Base-by-base conservation (phyloP, 352 stramenopile genomes). In the Aphanomyces astaci region DNA sequence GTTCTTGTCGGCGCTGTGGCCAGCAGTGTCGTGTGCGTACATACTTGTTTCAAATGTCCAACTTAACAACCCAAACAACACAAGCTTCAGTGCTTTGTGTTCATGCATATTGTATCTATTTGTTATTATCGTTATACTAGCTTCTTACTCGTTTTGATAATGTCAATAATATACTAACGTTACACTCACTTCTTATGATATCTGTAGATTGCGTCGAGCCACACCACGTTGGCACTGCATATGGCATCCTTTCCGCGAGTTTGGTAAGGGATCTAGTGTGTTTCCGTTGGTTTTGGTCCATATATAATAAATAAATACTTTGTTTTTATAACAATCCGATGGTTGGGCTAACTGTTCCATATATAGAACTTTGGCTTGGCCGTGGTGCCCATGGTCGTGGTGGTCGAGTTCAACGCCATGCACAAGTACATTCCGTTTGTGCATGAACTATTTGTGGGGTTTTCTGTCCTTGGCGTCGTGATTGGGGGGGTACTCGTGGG, bases 1-100 rank as follows among this genome's bases (percentile, higher is more conserved):
- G 19, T 97, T 96, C 73, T 88, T 90, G 3, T 85, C 92, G 3
- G 90, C 92, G 5, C 46, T 97, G 27, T 98, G 92, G 92, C 92
- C 92, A 2, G 95, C 86, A 0, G 86, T 98, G 17, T 83, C 88
- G 73, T 82, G 77, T 84, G 62, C 28, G 71, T 75, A 3, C 55
- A 70, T 22, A 40, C 31, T 24, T 55, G 48, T 11, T 55, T 55
- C 9, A n/a, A 54, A n/a, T n/a, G n/a, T n/a, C n/a, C n/a, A n/a
- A n/a, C n/a, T n/a, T n/a, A n/a, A n/a, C n/a, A n/a, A n/a, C n/a
- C n/a, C n/a, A n/a, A n/a, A n/a, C n/a, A n/a, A n/a, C n/a, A n/a
- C n/a, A n/a, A n/a, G n/a, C n/a, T n/a, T n/a, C n/a, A n/a, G n/a
- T n/a, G n/a, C n/a, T n/a, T n/a, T n/a, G n/a, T n/a, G n/a, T n/a